Base-by-base conservation (phyloP, 78 protist species). In the Diacronema lutheri region DNA sequence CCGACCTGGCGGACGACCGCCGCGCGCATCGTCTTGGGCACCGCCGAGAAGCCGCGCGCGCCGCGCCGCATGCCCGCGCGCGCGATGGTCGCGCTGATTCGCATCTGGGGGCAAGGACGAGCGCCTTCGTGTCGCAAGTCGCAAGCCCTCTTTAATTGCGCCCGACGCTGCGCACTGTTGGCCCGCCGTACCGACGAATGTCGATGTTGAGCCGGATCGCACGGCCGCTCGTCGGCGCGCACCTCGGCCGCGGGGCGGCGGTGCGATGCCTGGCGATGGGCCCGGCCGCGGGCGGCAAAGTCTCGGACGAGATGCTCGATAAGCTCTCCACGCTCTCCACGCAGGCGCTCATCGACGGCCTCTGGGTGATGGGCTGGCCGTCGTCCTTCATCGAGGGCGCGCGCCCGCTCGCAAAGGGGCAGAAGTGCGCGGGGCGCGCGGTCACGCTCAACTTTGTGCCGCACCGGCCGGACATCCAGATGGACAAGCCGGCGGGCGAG, bases 311-410 rank as follows among this genome's bases (percentile, higher is more conserved):
- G 65, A 4, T 81, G 56, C 77, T 81, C 40, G 62, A 62, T 23
- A 81, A 81, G 77, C 86, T 81, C 56, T 1, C 44, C 65, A 31
- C 44, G 66, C 86, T 81, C 31, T 65, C 78, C 14, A 81, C 86
- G 46, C 84, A 80, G 72, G 20, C 74, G 38, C 71, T 81, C 66
- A 58, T 81, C 86, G 86, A 81, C 21, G 86, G 86, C 12, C 77
- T 81, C 33, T 81, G 86, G 86, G 86, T 81, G 29, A 64, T 81
- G 86, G 86, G 86, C 76, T 81, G 86, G 86, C 86, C 86, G 33
- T 0, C 76, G 16, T 9, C 79, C 23, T 56, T 50, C 71, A 66
- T 81, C 65, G 86, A 81, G 86, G 86, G 86, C 29, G 86, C 86
- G 0, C 57, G 86, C 46, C 33, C 38, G 40, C 64, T 57, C 46